Evolutionary conservation across 1,284 basidiomycete species (phyloP), one percentile per base, ranked within the genome.

Genomic region (Malassezia furfur): DNA sequence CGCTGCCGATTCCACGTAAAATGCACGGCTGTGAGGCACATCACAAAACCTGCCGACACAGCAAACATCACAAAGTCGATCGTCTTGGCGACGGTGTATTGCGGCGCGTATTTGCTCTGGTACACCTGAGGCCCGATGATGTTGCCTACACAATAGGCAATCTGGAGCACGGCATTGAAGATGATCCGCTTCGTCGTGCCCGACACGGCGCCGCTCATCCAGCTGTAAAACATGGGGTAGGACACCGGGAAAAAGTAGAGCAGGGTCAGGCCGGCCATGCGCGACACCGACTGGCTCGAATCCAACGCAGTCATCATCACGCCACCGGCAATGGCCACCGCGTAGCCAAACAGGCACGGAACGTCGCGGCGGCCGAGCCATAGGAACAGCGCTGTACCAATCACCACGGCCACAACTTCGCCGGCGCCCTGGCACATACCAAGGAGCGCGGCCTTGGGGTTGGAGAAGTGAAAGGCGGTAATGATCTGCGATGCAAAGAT

Each of bases 401-500:
- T 48, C 32, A 62, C 57, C 21, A 72, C 65, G 3, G 64, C 58
- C 12, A 69, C 61, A 2, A 65, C 60, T 35, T 70, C 67, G 39
- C 63, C 55, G 2, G 55, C 56, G 30, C 72, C 70, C 3, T 67
- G 64, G 5, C 64, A 60, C 65, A 72, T 70, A 35, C 67, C 67
- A 10, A 75, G 52, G 2, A 76, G 61, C 7, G 74, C 66, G 3
- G 68, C 64, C 19, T 63, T 61, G 39, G 66, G 61, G 39, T 60
- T 49, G 15, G 22, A 28, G 51, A 67, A 74, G 22, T 70, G 66
- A 44, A 75, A 67, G 4, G 62, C 50, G 40, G 51, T 54, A 45
- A 75, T 73, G 55, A 76, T 74, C 32, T 63, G 64, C 2, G 56
- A 60, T 5, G 68, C 67, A 44, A 74, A 75, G 50, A 66, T 69